Base-by-base conservation (phyloP, 495 filamentous ascomycete species). In the Entonaema liquescens region DNA sequence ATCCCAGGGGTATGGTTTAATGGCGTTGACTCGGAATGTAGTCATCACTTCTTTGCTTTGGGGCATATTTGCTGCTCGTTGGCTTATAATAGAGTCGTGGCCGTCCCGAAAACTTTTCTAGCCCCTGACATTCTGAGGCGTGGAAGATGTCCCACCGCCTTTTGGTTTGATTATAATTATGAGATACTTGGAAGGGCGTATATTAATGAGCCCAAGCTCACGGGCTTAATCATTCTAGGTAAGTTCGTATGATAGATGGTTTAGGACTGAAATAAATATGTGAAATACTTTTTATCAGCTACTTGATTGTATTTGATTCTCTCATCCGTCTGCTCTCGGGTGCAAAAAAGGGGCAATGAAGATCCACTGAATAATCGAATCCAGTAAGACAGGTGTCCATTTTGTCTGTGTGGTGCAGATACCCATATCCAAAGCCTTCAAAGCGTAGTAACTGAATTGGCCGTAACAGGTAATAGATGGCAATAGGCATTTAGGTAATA, bases 391-490 rank as follows among this genome's bases (percentile, higher is more conserved):
- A 72, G 59, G 68, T 67, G 58, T 64, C 64, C 64, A 65, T 72
- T 67, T 4, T 28, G 69, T 72, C 69, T 68, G 69, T 72, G 69
- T 72, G 64, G 59, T 72, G 69, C 69, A 72, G 35, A 62, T 19
- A 61, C 40, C 56, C 15, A 52, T 13, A 29, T 44, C 38, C 62
- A 29, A 26, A 28, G 42, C 11, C 50, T 42, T 25, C 62, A 21
- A 19, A 25, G 31, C 21, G 52, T 59, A 21, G 23, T 58, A 29
- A 42, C 65, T 62, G 56, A 63, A 33, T 71, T 40, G 52, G 50
- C 28, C 12, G 44, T 54, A 26, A 38, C 38, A 17, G 17, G 15
- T 25, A 61, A 26, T 17, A 2, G 33, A 62, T 15, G 19, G 31
- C 4, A 36, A 53, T 59, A 44, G 56, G 26, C 17, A 29, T 13